phyloP scores from a whole-genome alignment of 331 rosid species.

The Cydonia oblonga region DNA sequence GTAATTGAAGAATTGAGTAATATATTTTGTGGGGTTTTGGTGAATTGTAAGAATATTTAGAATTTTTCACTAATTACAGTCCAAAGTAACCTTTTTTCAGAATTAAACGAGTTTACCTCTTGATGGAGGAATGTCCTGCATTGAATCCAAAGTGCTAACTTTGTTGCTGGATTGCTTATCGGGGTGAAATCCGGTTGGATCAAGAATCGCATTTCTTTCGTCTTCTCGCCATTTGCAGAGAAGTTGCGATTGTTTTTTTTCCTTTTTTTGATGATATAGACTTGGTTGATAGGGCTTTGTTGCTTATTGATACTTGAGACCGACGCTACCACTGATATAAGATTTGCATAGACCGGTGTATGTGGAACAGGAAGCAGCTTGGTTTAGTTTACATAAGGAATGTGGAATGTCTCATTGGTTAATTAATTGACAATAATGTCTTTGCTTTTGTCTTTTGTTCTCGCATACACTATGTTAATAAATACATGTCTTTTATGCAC shows the following conservation, averaged over 20 bases:
- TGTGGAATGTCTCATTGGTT: neutral
- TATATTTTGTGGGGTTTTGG: neutral
- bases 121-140: too few species aligned
- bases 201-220: neutral
- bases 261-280: neutral
- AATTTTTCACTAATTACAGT: neutral
- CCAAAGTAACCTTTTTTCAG: neutral
- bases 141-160: neutral
- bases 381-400: neutral
- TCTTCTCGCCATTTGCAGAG: neutral
- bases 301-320: neutral
- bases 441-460: neutral
- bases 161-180: neutral
- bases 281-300: neutral
- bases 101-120: neutral
- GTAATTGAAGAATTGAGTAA: conserved; percentile 3
- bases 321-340: neutral
- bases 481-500: neutral
- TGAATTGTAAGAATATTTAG: neutral
- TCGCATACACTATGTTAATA: neutral
- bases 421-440: neutral
- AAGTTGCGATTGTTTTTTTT: neutral
- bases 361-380: too few species aligned
- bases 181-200: neutral
- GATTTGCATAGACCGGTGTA: neutral